These are phyloP conservation scores for Calendula officinalis DNA, from an alignment of 129 eudicot species.

Conservation along the genomic window DNA sequence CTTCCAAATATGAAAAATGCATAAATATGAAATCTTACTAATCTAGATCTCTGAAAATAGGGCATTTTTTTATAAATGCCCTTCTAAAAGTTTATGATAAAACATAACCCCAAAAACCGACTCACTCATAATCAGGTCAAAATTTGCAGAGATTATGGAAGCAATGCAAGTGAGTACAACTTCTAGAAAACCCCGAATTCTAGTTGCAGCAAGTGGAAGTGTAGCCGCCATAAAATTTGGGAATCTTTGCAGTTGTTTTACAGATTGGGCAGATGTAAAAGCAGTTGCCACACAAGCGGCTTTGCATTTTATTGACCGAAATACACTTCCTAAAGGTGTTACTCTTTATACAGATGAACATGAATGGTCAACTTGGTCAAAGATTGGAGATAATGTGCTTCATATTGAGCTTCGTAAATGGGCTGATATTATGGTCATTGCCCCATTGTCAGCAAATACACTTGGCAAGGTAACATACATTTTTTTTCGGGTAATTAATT, in stretches of 20 bases:
- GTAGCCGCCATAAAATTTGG: conserved; percentile 92
- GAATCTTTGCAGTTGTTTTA: conserved; percentile 70
- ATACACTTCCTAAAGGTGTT: conserved; percentile 65
- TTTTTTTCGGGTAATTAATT: not conserved
- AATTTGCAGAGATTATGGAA: conserved; percentile 1
- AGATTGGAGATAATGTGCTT: conserved; percentile 76
- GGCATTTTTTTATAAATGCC: no score
- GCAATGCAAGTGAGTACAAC: conserved; percentile 28
- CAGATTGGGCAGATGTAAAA: conserved; percentile 90
- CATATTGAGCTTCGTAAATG: conserved; percentile 91
- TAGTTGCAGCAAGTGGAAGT: conserved; percentile 92
- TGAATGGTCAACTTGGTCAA: conserved; percentile 85
- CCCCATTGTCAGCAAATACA: conserved; percentile 93
- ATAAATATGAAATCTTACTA: no score
- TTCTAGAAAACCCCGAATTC: conserved; percentile 68
- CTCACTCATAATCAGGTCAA: no score
- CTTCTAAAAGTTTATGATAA: no score
- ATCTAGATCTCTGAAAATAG: no score
- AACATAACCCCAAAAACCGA: no score
- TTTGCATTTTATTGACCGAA: conserved; percentile 62
- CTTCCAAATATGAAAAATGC: no score
- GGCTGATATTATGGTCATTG: conserved; percentile 95
- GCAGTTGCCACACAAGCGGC: conserved; percentile 78
- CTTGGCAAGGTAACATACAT: conserved; percentile 70
- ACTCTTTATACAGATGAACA: conserved; percentile 80